phyloP scores from a whole-genome alignment of 2,329 filamentous ascomycete genomes.

The Leptographium lundbergii region DNA sequence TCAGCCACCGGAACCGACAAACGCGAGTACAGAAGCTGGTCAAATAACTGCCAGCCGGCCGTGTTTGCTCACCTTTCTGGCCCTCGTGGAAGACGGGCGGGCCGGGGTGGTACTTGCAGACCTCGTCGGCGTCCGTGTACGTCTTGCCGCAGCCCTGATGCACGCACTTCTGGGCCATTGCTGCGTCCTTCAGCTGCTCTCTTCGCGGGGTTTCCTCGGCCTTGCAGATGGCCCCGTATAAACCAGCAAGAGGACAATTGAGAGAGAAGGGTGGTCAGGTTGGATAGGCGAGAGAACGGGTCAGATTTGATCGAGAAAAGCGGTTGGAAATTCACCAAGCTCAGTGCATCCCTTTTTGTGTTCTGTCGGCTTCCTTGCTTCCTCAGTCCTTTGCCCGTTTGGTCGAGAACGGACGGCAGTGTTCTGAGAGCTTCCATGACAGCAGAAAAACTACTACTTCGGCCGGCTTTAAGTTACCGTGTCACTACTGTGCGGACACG shows the following conservation, averaged over 20 bases:
- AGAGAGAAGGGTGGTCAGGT: no score
- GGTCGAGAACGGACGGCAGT: constrained; percentile 1
- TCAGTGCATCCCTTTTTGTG: background rate
- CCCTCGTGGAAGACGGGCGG: constrained; percentile 95
- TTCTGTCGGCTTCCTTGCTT: background rate
- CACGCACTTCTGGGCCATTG: constrained; percentile 76
- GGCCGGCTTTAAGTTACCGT: background rate
- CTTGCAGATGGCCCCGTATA: no score
- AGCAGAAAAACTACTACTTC: background rate
- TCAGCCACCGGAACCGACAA: background rate
- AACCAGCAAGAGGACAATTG: no score
- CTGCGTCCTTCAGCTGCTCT: background rate
- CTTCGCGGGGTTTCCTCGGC: background rate
- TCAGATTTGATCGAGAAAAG: no score
- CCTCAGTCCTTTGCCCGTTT: background rate
- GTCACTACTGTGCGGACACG: constrained; percentile 3
- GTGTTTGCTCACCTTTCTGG: constrained; percentile 66
- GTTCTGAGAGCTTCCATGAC: constrained; percentile 14
- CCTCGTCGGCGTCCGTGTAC: constrained; percentile 70
- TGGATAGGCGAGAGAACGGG: no score
- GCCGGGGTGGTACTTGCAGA: constrained; percentile 85
- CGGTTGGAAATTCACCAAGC: no score
- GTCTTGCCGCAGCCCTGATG: constrained; percentile 91
- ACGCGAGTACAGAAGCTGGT: no score
- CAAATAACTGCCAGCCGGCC: no score